Evolutionary conservation across 148 eudicot genomes (phyloP), one percentile per base, ranked within the genome.

Genomic region (Dianthus caryophyllus): DNA sequence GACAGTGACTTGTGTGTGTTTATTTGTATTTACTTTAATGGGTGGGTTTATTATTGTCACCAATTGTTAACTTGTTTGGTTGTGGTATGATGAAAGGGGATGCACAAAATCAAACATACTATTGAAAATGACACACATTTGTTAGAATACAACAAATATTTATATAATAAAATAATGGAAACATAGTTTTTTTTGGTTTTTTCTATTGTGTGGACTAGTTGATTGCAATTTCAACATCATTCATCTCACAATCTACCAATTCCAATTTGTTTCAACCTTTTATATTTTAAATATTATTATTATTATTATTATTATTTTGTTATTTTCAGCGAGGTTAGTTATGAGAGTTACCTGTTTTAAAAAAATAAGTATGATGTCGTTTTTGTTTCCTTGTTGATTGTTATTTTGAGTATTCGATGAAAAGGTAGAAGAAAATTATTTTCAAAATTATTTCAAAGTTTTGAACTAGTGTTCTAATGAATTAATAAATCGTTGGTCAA

Each of bases 71-170:
- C 27, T 41, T 43, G 38, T 74, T 41, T 9, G 63, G 46, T 21
- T 43, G 61, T 68, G 72, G 67, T 63, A 68, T 61, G 52, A 18
- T 43, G 67, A 67, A 73, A 29, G 17, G 53, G 25, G 61, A 26
- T 36, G n/a, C 77, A 55, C 29, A 36, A 68, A 61, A 61, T 67
- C 72, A 61, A 52, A 60, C 68, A 56, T 62, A 62, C 38, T 25
- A 20, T 74, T 54, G 68, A 74, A 30, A 61, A 61, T 21, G 77
- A 74, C 77, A 61, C 24, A 36, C 16, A 0, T 3, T 33, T 33
- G 7, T 3, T 33, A 33, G 3, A 33, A 33, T 33, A 33, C 7
- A 2, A 33, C 38, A 33, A 33, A 33, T 33, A 33, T 33, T n/a
- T 33, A 33, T 33, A 46, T 24, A 41, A 36, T 44, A 27, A 17